Conservation (phyloP, 108 stramenopile genomes). For the Skeletonema marinoi region DNA sequence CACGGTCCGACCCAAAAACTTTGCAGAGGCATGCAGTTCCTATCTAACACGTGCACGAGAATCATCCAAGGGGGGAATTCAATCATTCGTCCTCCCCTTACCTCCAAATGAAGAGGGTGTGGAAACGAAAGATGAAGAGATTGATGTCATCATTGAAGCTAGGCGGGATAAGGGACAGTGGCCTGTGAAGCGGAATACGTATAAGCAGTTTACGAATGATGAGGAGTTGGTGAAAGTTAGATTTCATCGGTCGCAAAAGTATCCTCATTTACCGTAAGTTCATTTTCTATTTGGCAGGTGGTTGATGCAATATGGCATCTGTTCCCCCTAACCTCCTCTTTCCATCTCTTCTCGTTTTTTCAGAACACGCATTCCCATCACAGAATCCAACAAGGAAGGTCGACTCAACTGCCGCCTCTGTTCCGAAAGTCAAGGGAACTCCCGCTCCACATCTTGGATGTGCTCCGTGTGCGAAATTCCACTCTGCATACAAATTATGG, state of each 20-base stretch:
- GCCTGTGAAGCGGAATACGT: conserved; percentile 1
- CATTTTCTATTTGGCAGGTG: neutral
- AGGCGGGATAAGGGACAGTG: neutral
- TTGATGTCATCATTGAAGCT: neutral
- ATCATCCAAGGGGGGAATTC: neutral
- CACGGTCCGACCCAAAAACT: neutral
- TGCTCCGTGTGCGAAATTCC: neutral
- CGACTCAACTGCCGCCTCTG: conserved; percentile 2
- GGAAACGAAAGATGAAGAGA: neutral
- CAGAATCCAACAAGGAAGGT: conserved; percentile 2
- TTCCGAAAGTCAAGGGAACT: neutral
- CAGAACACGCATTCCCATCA: neutral
- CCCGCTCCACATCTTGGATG: neutral
- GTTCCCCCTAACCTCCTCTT: neutral
- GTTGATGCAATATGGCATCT: neutral
- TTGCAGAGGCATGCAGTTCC: neutral
- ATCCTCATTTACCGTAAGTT: neutral
- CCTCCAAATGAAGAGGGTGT: neutral
- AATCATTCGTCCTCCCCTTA: neutral
- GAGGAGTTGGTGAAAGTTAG: conserved; percentile 1
- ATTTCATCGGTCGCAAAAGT: neutral
- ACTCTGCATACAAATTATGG: neutral
- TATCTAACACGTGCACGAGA: neutral
- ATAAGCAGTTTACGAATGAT: neutral
- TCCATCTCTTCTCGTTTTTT: neutral